A percentile compares a stretch with the other conserved stretches of the same genome.
phyloP scores from a whole-genome alignment of 768 basidiomycete genomes.

The Boletus reticulatus region DNA sequence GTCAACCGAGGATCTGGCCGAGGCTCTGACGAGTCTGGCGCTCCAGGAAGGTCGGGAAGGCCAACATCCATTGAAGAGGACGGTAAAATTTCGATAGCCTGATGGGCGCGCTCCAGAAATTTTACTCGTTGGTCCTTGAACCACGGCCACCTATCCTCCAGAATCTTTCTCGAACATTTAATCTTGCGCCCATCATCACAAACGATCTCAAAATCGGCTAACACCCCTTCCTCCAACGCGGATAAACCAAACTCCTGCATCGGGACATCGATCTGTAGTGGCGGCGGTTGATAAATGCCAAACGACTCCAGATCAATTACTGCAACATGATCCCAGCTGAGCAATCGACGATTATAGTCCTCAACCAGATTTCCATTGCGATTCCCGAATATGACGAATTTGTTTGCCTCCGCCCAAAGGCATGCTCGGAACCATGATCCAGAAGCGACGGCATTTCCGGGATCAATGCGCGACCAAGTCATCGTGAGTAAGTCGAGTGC shows the following conservation, averaged over 20 bases:
- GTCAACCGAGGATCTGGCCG: conserved; percentile 78
- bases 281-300: conserved; percentile 90
- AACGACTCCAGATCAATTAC: conserved; percentile 92
- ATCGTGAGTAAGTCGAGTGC: conserved; percentile 81
- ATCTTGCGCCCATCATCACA: conserved; percentile 89
- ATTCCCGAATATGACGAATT: conserved; percentile 91
- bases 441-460: conserved; percentile 77
- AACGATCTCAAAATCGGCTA: conserved; percentile 91
- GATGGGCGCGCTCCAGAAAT: conserved; percentile 57
- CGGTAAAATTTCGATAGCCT: conserved; percentile 57
- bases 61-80: conserved; percentile 58
- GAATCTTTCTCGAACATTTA: conserved; percentile 74
- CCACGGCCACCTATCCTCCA: conserved; percentile 96
- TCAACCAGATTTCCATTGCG: conserved; percentile 83
- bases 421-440: conserved; percentile 97
- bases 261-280: conserved; percentile 57
- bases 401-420: conserved; percentile 80
- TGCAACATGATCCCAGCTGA: conserved; percentile 91
- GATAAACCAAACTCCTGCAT: conserved; percentile 86
- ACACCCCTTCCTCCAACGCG: conserved; percentile 73
- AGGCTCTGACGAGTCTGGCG: conserved; percentile 44
- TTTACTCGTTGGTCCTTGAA: conserved; percentile 69
- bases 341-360: conserved; percentile 87
- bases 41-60: conserved; percentile 60
- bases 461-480: conserved; percentile 87